Conservation (phyloP, 2,329 filamentous ascomycete genomes). For the Stemphylium vesicarium region DNA sequence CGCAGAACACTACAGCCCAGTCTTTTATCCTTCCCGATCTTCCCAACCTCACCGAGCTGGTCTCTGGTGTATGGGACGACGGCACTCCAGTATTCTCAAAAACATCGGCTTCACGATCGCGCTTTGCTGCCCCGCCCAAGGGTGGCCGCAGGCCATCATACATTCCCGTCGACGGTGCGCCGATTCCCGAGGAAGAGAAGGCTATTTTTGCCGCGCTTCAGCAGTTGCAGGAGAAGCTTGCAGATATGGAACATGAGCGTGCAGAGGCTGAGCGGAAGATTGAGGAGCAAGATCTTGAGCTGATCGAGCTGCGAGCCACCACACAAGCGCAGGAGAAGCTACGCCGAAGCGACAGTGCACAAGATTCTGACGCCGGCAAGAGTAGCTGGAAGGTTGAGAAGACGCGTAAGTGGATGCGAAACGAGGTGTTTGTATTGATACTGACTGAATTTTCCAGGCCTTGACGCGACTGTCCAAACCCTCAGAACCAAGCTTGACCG, state of each 20-base stretch:
- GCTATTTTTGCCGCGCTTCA: slow-evolving; percentile 67
- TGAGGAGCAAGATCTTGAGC: slow-evolving; percentile 60
- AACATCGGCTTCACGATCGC: slow-evolving; percentile 58
- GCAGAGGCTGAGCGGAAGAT: slow-evolving; percentile 57
- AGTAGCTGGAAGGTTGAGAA: slow-evolving; percentile 57
- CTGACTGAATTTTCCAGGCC: slow-evolving; percentile 49
- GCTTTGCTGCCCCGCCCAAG: slow-evolving; percentile 58
- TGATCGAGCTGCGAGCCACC: slow-evolving; percentile 58
- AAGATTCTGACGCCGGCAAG: slow-evolving; percentile 55
- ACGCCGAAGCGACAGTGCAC: slow-evolving; percentile 56
- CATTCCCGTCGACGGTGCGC: slow-evolving; percentile 59
- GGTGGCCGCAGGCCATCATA: slow-evolving; percentile 46
- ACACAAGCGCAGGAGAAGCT: slow-evolving; percentile 51
- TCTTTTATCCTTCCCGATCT: slow-evolving; percentile 68
- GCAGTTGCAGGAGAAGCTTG: slow-evolving; percentile 63
- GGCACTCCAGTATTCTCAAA: slow-evolving; percentile 64
- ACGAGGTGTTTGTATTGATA: background rate
- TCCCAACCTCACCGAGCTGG: slow-evolving; percentile 66
- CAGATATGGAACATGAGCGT: slow-evolving; percentile 62
- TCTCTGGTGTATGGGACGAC: slow-evolving; percentile 64
- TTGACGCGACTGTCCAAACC: slow-evolving; percentile 66
- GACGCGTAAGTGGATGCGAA: slow-evolving; percentile 56
- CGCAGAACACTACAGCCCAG: slow-evolving; percentile 59
- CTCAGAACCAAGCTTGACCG: slow-evolving; percentile 68
- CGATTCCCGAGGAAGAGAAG: slow-evolving; percentile 67